Evolutionary conservation across 1,284 basidiomycete species (phyloP).

Genomic region (Puccinia coronata): DNA sequence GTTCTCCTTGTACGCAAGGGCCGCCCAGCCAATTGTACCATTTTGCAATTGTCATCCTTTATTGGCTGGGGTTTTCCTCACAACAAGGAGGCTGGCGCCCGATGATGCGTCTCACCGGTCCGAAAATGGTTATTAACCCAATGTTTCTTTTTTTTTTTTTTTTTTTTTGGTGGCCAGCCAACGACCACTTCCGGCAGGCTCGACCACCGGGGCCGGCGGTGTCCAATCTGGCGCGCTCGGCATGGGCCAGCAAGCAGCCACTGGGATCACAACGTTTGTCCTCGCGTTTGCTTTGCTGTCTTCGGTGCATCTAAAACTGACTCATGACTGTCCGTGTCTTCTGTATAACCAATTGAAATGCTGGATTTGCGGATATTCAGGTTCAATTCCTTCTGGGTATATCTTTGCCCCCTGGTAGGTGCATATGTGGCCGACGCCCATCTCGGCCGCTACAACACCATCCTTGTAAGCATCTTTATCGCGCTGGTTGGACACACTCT

Average conservation of each 20-base stretch:
- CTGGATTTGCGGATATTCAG: not conserved
- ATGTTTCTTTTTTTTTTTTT: not conserved
- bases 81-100: not conserved
- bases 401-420: slow-evolving; percentile 56
- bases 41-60: not conserved
- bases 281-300: slow-evolving; percentile 46
- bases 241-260: slow-evolving; percentile 54
- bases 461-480: slow-evolving; percentile 59
- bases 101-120: not conserved
- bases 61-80: not conserved
- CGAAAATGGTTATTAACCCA: too few relatives aligned
- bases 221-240: slow-evolving; percentile 56
- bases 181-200: slow-evolving; percentile 54
- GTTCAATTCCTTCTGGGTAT: slow-evolving; percentile 55
- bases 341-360: not conserved
- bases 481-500: slow-evolving; percentile 67
- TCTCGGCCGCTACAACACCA: slow-evolving; percentile 62
- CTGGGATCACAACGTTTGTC: slow-evolving; percentile 56
- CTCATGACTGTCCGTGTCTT: too few relatives aligned
- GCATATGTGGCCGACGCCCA: slow-evolving; percentile 61
- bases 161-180: slow-evolving; percentile 51
- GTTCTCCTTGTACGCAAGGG: too few relatives aligned
- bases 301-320: too few relatives aligned
- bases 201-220: slow-evolving; percentile 37
- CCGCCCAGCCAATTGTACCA: not conserved